Base-by-base conservation (phyloP, 192 early-diverging fungal genomes). In the Podila clonocystis region DNA sequence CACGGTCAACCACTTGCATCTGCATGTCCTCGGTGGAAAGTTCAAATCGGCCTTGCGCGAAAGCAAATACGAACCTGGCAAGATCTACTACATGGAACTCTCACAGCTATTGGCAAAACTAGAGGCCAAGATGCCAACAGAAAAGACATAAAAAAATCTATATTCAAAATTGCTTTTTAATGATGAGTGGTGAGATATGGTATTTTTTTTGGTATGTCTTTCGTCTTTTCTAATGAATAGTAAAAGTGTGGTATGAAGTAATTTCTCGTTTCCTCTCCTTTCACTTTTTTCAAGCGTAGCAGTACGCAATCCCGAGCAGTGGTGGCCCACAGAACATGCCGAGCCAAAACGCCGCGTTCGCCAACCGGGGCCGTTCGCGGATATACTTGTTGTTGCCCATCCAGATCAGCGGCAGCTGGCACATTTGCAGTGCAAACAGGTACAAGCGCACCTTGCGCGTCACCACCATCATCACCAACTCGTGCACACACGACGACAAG, bases 341-440 rank as follows among this genome's bases (percentile, higher is more conserved):
- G 55, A 95, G 83, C 97, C 97, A 99, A 77, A 99, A 97, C 58
- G 93, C 72, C 20, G 82, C 90, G 85, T 99, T 97, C 9, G 94
- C 92, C 24, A 96, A 58, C 59, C 92, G 82, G 52, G 86, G 89
- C 19, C 88, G 83, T 58, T 89, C 82, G 70, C 86, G 89, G 62
- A 96, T 85, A 38, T 82, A 74, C 26, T 85, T 85, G 22, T 91
- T 64, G 6, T 90, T 82, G 31, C 90, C 88, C 11, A 93, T 68
- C 58, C 85, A 89, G 55, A 99, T 97, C 67, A 99, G 67, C 22
- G 97, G 97, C 50, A 99, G 76, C 84, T 99, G 96, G 66, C 89
- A 65, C 95, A 97, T 97, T 84, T 97, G 95, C 66, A 97, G 65
- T 7, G 74, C 58, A 84, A 97, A 97, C 48, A 97, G 84, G 74